A percentile compares a stretch with the other conserved stretches of the same genome.
Conservation (phyloP, 768 basidiomycete genomes). For the Xanthoconium stramineum region DNA sequence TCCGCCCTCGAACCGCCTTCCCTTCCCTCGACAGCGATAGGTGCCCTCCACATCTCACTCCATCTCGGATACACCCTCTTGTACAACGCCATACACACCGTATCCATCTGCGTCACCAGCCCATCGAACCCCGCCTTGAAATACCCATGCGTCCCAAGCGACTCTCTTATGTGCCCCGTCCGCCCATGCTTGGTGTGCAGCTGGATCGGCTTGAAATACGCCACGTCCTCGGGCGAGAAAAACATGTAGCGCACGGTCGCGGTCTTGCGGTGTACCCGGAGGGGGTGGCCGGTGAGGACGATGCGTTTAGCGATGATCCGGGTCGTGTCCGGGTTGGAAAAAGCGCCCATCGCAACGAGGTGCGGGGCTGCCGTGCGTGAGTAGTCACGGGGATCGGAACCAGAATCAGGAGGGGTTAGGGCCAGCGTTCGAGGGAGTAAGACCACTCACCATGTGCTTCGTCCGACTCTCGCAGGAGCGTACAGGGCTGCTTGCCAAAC, state of each 20-base stretch:
- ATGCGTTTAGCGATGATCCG: constrained; percentile 92
- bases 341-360: constrained; percentile 87
- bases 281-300: constrained; percentile 92
- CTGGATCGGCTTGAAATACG: constrained; percentile 92
- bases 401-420: too few species aligned
- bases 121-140: constrained; percentile 97
- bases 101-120: constrained; percentile 94
- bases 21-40: neutral
- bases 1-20: neutral
- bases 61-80: constrained; percentile 94
- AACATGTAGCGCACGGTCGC: constrained; percentile 99
- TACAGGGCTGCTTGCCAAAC: constrained; percentile 77
- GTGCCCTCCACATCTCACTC: constrained; percentile 51
- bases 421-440: neutral
- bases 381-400: too few species aligned
- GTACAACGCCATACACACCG: constrained; percentile 92
- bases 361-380: constrained; percentile 51
- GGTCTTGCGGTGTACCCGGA: constrained; percentile 95
- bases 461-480: constrained; percentile 68
- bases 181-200: constrained; percentile 90
- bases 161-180: constrained; percentile 84
- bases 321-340: constrained; percentile 86
- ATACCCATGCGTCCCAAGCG: constrained; percentile 95
- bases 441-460: constrained; percentile 50
- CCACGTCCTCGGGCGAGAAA: constrained; percentile 90